phyloP scores from a whole-genome alignment of 306 rosid species.

The Glycine soja region DNA sequence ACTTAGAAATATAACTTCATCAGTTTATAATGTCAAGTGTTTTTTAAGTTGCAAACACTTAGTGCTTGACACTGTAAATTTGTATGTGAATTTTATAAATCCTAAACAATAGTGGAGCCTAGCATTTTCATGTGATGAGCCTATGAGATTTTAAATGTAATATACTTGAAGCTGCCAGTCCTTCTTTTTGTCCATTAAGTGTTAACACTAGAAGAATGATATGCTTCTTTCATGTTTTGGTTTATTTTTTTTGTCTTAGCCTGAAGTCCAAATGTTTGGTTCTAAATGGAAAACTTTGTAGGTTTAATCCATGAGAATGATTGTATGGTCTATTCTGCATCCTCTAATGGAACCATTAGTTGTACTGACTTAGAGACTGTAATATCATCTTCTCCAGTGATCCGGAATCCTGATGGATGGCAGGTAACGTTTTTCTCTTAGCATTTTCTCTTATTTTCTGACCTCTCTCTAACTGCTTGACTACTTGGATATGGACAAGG shows the following conservation, averaged over 20 bases:
- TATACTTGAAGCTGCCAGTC: conserved; percentile 12
- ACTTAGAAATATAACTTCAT: conserved; percentile 6
- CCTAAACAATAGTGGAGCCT: background rate
- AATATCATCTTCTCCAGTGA: conserved; percentile 67
- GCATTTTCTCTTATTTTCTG: conserved; percentile 12
- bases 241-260: conserved; percentile 4
- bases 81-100: conserved; percentile 12
- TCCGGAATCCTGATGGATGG: conserved; percentile 91
- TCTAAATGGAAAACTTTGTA: conserved; percentile 48
- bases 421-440: conserved; percentile 58
- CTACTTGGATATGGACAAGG: conserved; percentile 13
- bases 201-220: conserved; percentile 24
- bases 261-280: conserved; percentile 28
- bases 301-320: conserved; percentile 82
- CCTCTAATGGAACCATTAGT: conserved; percentile 91
- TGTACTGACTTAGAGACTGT: conserved; percentile 90
- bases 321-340: conserved; percentile 77
- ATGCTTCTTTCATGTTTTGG: background rate
- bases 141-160: conserved; percentile 1
- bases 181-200: background rate
- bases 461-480: conserved; percentile 9
- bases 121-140: conserved; percentile 9
- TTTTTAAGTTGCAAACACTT: background rate
- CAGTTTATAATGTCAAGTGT: conserved; percentile 21
- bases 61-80: conserved; percentile 16